phyloP scores from a whole-genome alignment of 1,139 yeast species.

The Yamadazyma dushanensis region DNA sequence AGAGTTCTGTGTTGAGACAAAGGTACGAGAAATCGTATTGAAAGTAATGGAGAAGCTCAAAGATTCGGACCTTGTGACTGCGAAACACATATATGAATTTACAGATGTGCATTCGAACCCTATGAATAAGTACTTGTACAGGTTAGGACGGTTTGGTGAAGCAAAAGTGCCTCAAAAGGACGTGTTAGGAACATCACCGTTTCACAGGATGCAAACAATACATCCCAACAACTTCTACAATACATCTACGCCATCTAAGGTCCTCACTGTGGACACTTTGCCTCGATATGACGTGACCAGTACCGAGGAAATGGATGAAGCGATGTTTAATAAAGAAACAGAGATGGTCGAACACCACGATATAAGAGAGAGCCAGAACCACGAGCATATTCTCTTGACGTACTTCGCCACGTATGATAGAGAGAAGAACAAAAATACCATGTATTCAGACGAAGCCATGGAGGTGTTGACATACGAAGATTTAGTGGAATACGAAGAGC shows the following conservation, averaged over 20 bases:
- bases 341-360: constrained; percentile 20
- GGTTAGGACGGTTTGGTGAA: constrained; percentile 5
- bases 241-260: neutral
- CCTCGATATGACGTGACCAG: constrained; percentile 8
- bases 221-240: constrained; percentile 1
- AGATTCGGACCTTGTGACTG: neutral
- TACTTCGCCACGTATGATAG: constrained; percentile 13
- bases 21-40: constrained; percentile 1
- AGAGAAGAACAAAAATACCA: constrained; percentile 13
- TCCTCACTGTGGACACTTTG: constrained; percentile 8
- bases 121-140: constrained; percentile 8
- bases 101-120: constrained; percentile 1
- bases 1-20: constrained; percentile 1
- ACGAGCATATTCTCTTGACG: constrained; percentile 23
- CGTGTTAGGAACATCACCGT: constrained; percentile 1
- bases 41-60: neutral
- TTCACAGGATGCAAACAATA: neutral
- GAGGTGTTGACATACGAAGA: constrained; percentile 8
- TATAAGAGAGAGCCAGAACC: constrained; percentile 17
- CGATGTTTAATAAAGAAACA: constrained; percentile 11
- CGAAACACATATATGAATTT: constrained; percentile 1
- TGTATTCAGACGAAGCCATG: constrained; percentile 13
- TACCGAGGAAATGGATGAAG: constrained; percentile 11
- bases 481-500: neutral
- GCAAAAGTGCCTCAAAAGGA: constrained; percentile 6